Evolutionary conservation across 2,329 filamentous ascomycete genomes (phyloP), one percentile per base, ranked within the genome.

Genomic region (Phialophora expanda): DNA sequence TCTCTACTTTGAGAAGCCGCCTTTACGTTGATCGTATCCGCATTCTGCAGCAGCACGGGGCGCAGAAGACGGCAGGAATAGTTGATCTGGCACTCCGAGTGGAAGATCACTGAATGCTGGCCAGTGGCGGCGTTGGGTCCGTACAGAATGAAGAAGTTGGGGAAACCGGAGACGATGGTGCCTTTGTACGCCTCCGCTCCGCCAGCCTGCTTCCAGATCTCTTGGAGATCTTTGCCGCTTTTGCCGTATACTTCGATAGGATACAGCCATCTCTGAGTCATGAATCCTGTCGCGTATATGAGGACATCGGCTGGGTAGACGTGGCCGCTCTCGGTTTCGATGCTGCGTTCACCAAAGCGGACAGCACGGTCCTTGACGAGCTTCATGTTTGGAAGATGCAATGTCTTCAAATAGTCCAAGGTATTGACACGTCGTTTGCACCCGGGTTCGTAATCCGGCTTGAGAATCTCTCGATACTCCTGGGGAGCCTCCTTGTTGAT

Each of bases 401-500:
- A 34, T n/a, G 26, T 20, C 9, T 41, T 26, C n/a, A 64, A 30
- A 22, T 59, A 61, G 44, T 46, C 59, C 20, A n/a, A n/a, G 44
- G 30, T 46, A 22, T 26, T 24, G 22, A 61, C 30, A 56, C 59
- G 50, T 12, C 59, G 50, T 30, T 61, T 61, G 44, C 44, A 55
- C n/a, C 59, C 59, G 22, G 88, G 74, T 44, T 82, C 79, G 63
- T 87, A 89, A 51, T 89, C 81, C 0, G 87, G 87, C 0, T 86
- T 85, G 30, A 89, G 74, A 2, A 87, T 79, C 22, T 86, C 83
- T 66, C 86, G 84, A 64, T 89, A 89, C 74, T 87, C 84, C 56
- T 82, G 76, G 0, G 87, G 87, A 0, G 83, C 83, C 0, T 74
- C 77, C 4, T 73, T 70, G 62, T 79, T 81, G 79, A 87, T 82